Base-by-base conservation (phyloP, 495 filamentous ascomycete species). In the Terfezia boudieri region DNA sequence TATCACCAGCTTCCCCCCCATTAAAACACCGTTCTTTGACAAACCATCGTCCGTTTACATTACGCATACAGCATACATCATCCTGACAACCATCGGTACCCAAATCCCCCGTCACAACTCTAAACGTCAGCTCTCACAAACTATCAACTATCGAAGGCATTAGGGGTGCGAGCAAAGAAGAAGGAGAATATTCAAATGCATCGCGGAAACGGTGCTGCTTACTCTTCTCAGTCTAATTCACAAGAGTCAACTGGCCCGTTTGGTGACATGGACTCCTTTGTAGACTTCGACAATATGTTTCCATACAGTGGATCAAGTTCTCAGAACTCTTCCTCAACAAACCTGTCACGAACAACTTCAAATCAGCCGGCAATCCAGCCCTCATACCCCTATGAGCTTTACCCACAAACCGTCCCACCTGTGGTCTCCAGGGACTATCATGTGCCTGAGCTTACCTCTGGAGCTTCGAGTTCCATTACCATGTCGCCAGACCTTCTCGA, bases 351-450 rank as follows among this genome's bases (percentile, higher is more conserved):
- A 23, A 51, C 23, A 5, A 5, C n/a, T 51, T 51, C 49, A 26
- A 51, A 37, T 26, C 51, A 37, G 55, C 62, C 37, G 52, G 59
- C 20, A 57, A 58, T 51, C 61, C 86, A 60, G 75, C 74, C 17
- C 88, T 89, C 9, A 94, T 86, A 63, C 86, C 82, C 88, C 63
- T 98, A 98, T 69, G 81, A 87, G 57, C 77, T 80, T 49, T 85
- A 93, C 68, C 81, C 82, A 67, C 89, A 98, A 63, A 51, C 49
- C 26, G 16, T 32, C 23, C 49, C 49, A 84, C 84, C 48, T 86
- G 82, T 26, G 56, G 78, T 82, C 1, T 69, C 83, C 61, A 78
- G 79, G 36, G 74, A 83, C 61, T 82, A 78, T 64, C 71, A 79
- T 53, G 70, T 67, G 56, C 74, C 70, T 58, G 58, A 66, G 8